phyloP scores from a whole-genome alignment of 257 asterid species.

The Pogostemon cablin region DNA sequence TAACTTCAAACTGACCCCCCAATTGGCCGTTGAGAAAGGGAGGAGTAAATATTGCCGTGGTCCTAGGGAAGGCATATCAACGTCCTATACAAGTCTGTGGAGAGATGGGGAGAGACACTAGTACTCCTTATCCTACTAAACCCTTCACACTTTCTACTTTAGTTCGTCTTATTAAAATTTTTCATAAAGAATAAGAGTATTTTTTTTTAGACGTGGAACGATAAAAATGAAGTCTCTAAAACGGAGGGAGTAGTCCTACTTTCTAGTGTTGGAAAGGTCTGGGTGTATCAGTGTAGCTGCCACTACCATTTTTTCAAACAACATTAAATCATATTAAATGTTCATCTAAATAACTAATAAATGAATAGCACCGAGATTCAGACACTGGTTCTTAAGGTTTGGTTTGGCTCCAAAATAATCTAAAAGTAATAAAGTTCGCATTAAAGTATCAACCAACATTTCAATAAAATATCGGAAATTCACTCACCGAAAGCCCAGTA shows the following conservation, averaged over 20 bases:
- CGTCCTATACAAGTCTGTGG: no score
- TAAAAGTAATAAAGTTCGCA: background rate
- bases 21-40: slow-evolving; percentile 17
- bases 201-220: no score
- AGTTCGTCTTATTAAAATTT: no score
- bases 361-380: background rate
- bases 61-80: background rate
- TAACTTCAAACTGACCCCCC: background rate
- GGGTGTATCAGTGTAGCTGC: background rate
- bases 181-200: no score
- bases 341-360: background rate
- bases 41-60: slow-evolving; percentile 7
- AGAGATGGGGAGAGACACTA: no score
- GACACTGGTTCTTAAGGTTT: no score
- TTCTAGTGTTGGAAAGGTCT: background rate
- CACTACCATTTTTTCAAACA: background rate
- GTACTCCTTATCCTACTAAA: no score
- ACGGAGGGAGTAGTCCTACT: background rate
- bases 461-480: slow-evolving; percentile 19
- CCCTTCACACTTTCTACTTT: no score
- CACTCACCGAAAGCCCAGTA: slow-evolving; percentile 94
- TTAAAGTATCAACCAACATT: background rate
- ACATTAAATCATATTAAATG: background rate
- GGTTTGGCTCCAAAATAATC: background rate
- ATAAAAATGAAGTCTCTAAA: background rate